A percentile compares a stretch with the other conserved stretches of the same genome.
phyloP scores from a whole-genome alignment of 257 asterid genomes.

The Solanum sitiens region DNA sequence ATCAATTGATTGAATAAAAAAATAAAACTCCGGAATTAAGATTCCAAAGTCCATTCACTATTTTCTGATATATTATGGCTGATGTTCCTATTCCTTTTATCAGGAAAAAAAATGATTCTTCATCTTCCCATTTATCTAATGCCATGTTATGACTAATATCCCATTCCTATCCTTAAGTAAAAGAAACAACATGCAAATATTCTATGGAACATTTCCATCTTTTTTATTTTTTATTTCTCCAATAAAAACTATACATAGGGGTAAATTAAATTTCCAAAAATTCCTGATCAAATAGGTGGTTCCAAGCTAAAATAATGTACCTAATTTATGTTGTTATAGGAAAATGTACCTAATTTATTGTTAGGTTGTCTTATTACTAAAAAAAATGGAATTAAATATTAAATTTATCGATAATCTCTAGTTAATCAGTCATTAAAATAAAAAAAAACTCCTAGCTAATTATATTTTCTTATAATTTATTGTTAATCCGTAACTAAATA shows the following conservation, averaged over 20 bases:
- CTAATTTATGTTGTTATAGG: background rate
- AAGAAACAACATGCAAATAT: background rate
- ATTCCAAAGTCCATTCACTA: constrained; percentile 16
- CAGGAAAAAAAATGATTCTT: background rate
- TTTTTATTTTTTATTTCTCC: background rate
- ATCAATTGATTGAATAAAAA: background rate
- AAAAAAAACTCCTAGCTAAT: too few species aligned
- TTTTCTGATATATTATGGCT: background rate
- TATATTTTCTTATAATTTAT: too few species aligned
- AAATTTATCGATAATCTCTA: background rate
- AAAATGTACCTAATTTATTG: background rate
- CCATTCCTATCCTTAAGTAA: constrained; percentile 2
- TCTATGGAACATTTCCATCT: background rate
- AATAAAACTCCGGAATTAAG: background rate
- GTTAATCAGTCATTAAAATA: background rate
- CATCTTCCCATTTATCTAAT: constrained; percentile 9
- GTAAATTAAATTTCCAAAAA: background rate
- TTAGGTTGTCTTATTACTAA: background rate
- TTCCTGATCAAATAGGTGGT: background rate
- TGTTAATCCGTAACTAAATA: background rate
- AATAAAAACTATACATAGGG: background rate
- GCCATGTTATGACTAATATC: constrained; percentile 4
- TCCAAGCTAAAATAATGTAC: background rate
- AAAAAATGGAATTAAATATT: background rate
- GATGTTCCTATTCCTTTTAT: constrained; percentile 5